Evolutionary conservation across 129 eudicot species (phyloP).

Genomic region (Artemisia argyi): DNA sequence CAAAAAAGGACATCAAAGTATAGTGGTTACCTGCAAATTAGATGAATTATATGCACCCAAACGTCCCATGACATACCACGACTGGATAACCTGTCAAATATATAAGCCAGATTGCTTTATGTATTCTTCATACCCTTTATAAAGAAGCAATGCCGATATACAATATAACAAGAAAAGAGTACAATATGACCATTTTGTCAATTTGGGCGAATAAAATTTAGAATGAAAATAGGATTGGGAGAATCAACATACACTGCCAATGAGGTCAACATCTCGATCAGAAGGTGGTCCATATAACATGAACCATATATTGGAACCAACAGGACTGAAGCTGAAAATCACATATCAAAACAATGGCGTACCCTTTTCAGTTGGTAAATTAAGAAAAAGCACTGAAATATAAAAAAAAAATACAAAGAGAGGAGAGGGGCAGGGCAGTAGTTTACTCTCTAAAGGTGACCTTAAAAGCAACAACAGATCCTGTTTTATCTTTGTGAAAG

Average conservation of each 20-base stretch:
- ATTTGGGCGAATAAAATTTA: neutral
- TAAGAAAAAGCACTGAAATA: too few species aligned
- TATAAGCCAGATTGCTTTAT: constrained; percentile 4
- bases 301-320: constrained; percentile 89
- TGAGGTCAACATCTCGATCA: constrained; percentile 88
- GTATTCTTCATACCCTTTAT: constrained; percentile 5
- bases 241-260: constrained; percentile 76
- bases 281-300: constrained; percentile 83
- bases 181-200: neutral
- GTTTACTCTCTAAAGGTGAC: too few species aligned
- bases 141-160: neutral
- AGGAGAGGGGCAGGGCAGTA: too few species aligned
- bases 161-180: neutral
- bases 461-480: too few species aligned
- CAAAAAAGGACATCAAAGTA: too few species aligned
- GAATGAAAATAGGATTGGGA: constrained; percentile 11
- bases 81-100: constrained; percentile 79
- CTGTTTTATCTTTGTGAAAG: too few species aligned
- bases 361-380: too few species aligned
- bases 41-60: constrained; percentile 86
- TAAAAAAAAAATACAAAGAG: too few species aligned
- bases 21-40: constrained; percentile 71
- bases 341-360: constrained; percentile 10
- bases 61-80: constrained; percentile 99
- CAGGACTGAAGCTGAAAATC: constrained; percentile 81